Evolutionary conservation across 2,329 filamentous ascomycete species (phyloP), one percentile per base, ranked within the genome.

Genomic region (Colletotrichum magnum): DNA sequence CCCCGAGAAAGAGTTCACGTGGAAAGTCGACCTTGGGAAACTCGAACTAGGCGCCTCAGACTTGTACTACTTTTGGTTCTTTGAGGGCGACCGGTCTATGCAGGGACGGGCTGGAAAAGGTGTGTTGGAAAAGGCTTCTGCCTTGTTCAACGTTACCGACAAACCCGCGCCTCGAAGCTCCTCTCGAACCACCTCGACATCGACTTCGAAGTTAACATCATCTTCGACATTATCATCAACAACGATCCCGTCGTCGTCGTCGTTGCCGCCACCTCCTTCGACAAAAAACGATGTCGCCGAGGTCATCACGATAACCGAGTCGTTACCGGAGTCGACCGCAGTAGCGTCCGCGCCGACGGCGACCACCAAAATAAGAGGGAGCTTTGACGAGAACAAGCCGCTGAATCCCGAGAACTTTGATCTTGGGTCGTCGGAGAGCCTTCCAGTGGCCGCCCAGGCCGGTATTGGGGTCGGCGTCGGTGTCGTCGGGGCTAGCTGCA

Each of bases 131-230:
- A 45, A 69, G 26, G 52, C 57, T 2, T 72, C 71, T 1, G 36
- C 67, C 0, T 71, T 50, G 36, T 74, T 74, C 63, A 72, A 72
- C 58, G 73, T 74, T 16, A 72, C 69, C 75, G 51, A 78, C 18
- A 45, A 47, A n/a, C 50, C 59, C 13, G 36, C 21, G 5, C 10
- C 18, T 1, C 24, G 24, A 2, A 57, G 18, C 5, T 16, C 16
- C 26, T 18, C 6, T 3, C 26, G 6, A 7, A 28, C 26, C 13
- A 26, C 47, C 21, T 4, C 6, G 15, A 16, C 21, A 4, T 10
- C 28, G 5, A 32, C 48, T 12, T 53, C 48, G 5, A 15, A 16
- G 10, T 16, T 26, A 13, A 24, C 9, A 6, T 50, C 47, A 24
- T n/a, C 45, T 16, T 16, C 15, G 45, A 47, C 16, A 4, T 18